Evolutionary conservation across 176 grass and related monocot species (phyloP).

Genomic region (Rhynchospora tenuis): DNA sequence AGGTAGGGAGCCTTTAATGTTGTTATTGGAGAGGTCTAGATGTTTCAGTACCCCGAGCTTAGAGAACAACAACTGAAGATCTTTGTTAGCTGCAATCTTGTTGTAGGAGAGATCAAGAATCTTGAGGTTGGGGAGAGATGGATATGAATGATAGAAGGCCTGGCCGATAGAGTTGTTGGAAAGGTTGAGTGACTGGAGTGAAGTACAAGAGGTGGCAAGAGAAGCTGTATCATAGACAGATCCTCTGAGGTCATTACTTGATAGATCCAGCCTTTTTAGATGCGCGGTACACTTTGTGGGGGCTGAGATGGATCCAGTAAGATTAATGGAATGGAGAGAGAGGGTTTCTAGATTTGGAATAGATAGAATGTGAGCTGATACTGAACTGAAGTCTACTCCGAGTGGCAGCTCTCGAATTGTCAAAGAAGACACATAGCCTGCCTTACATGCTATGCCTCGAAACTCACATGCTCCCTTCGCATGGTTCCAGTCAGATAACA

Average conservation of each 20-base stretch:
- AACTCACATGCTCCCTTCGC: conserved; percentile 45
- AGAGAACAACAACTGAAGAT: conserved; percentile 48
- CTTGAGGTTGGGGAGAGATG: conserved; percentile 16
- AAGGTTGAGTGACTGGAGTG: conserved; percentile 49
- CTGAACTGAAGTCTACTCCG: conserved; percentile 56
- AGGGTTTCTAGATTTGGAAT: conserved; percentile 43
- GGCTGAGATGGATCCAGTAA: conserved; percentile 45
- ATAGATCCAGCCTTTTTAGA: conserved; percentile 60
- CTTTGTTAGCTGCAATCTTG: conserved; percentile 44
- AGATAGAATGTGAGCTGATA: conserved; percentile 46
- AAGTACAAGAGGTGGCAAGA: conserved; percentile 31
- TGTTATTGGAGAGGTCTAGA: conserved; percentile 56
- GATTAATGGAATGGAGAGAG: conserved; percentile 48
- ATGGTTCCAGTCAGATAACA: conserved; percentile 37
- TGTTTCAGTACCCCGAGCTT: conserved; percentile 33
- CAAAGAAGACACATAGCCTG: conserved; percentile 44
- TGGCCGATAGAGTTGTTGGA: conserved; percentile 51
- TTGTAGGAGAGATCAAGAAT: conserved; percentile 59
- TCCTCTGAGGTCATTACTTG: conserved; percentile 59
- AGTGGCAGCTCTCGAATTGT: conserved; percentile 35
- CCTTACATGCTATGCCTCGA: conserved; percentile 42
- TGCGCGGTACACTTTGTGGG: conserved; percentile 26
- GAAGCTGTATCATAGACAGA: conserved; percentile 50
- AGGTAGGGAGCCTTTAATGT: conserved; percentile 36
- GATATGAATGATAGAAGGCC: background rate